Evolutionary conservation across 768 basidiomycete species (phyloP).

Genomic region (Agrocybe chaxingu): DNA sequence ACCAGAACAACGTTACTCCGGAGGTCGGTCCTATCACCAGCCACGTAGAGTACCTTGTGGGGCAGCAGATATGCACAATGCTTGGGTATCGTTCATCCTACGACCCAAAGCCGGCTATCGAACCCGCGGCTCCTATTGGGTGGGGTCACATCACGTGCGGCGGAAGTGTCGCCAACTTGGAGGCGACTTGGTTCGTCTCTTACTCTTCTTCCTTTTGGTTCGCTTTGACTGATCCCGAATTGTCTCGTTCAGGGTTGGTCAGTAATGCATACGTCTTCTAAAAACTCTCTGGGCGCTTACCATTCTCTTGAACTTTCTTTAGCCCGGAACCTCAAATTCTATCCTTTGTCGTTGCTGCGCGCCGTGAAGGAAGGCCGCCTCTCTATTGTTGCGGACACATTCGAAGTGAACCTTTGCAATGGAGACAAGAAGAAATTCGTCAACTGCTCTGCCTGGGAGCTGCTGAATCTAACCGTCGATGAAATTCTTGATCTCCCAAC

Average conservation of each 20-base stretch:
- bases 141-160: slow-evolving; percentile 46
- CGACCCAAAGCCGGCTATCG: slow-evolving; percentile 3
- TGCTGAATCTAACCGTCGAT: slow-evolving; percentile 35
- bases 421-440: slow-evolving; percentile 13
- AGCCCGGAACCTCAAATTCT: slow-evolving; percentile 49
- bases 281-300: too few relatives aligned
- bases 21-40: slow-evolving; percentile 38
- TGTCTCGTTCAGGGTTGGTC: too few relatives aligned
- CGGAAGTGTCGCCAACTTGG: slow-evolving; percentile 44
- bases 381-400: slow-evolving; percentile 23
- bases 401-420: slow-evolving; percentile 23
- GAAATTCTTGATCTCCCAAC: slow-evolving; percentile 33
- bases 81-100: slow-evolving; percentile 25
- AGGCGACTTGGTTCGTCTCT: slow-evolving; percentile 36
- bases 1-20: slow-evolving; percentile 37
- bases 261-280: too few relatives aligned
- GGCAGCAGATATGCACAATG: slow-evolving; percentile 38
- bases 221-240: too few relatives aligned
- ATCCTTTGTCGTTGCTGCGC: slow-evolving; percentile 33
- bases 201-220: neutral
- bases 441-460: slow-evolving; percentile 32
- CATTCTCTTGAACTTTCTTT: neutral
- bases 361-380: slow-evolving; percentile 29
- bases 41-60: slow-evolving; percentile 33
- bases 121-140: slow-evolving; percentile 11